These are phyloP conservation scores for Flueggea neowawraea DNA, from an alignment of 441 rosid species.

Conservation along the genomic window DNA sequence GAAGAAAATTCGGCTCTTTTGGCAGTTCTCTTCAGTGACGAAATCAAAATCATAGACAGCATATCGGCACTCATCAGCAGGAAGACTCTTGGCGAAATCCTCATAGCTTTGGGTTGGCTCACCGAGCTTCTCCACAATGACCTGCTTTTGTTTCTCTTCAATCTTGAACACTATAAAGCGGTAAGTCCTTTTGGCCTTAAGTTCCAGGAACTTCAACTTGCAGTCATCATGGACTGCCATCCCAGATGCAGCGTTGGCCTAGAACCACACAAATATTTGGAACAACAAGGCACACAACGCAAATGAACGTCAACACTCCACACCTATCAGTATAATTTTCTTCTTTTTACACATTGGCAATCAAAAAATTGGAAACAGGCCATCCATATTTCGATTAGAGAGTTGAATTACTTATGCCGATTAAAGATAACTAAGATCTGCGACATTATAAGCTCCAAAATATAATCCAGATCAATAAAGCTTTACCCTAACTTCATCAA, in stretches of 20 bases:
- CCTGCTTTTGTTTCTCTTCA: slow-evolving; percentile 59
- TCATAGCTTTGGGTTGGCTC: slow-evolving; percentile 43
- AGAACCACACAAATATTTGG: slow-evolving; percentile 20
- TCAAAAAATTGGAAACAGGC: too few relatives aligned
- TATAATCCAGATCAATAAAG: too few relatives aligned
- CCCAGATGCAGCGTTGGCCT: slow-evolving; percentile 61
- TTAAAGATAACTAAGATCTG: too few relatives aligned
- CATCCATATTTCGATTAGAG: too few relatives aligned
- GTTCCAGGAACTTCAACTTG: slow-evolving; percentile 50
- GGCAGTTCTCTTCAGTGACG: slow-evolving; percentile 52
- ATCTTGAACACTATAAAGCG: slow-evolving; percentile 50
- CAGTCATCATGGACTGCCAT: slow-evolving; percentile 65
- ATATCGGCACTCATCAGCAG: slow-evolving; percentile 61
- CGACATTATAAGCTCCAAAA: too few relatives aligned
- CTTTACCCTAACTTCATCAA: too few relatives aligned
- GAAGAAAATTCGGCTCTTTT: slow-evolving; percentile 59
- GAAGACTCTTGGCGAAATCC: slow-evolving; percentile 46
- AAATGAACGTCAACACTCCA: too few relatives aligned
- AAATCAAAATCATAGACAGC: slow-evolving; percentile 60
- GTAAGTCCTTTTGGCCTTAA: slow-evolving; percentile 58
- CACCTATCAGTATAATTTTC: too few relatives aligned
- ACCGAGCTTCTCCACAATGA: slow-evolving; percentile 55
- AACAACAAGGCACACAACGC: not conserved
- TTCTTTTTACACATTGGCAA: too few relatives aligned
- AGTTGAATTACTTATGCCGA: too few relatives aligned